Conservation (phyloP, 164 flowering plant genomes). For the Magnolia kwangsiensis region DNA sequence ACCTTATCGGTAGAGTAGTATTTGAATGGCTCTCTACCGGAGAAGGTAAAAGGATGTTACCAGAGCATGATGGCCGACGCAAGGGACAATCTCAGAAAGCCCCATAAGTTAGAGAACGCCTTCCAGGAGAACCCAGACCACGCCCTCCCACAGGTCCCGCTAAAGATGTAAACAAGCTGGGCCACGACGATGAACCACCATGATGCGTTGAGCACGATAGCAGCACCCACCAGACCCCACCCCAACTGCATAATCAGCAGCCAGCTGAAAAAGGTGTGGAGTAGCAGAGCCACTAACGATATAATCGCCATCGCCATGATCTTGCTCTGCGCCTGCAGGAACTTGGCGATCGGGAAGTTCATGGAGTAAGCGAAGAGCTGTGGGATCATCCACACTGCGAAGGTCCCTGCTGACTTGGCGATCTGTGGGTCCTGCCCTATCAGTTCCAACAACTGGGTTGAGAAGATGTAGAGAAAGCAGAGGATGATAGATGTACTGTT, state of each 20-base stretch:
- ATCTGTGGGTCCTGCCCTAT: conserved; percentile 15
- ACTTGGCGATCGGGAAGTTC: conserved; percentile 15
- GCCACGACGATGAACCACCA: conserved; percentile 72
- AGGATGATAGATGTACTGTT: conserved; percentile 18
- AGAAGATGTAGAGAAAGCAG: conserved; percentile 16
- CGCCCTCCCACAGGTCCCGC: conserved; percentile 58
- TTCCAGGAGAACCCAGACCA: conserved; percentile 74
- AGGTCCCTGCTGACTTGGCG: conserved; percentile 12
- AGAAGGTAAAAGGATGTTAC: conserved; percentile 23
- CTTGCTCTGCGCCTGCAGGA: conserved; percentile 19
- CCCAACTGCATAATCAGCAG: conserved; percentile 28
- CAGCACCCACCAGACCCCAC: conserved; percentile 78
- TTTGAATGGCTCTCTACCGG: no score
- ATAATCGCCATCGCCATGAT: conserved; percentile 14
- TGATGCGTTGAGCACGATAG: conserved; percentile 56
- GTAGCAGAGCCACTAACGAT: conserved; percentile 3
- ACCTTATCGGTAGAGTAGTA: no score
- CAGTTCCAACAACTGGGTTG: conserved; percentile 2
- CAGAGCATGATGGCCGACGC: conserved; percentile 86
- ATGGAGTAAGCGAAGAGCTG: conserved; percentile 19
- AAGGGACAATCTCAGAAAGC: conserved; percentile 56
- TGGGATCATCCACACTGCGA: conserved; percentile 20
- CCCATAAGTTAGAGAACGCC: conserved; percentile 65
- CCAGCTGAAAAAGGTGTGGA: conserved; percentile 20
- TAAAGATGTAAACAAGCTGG: conserved; percentile 53